These are phyloP conservation scores for Camellia granthamiana DNA, from an alignment of 148 eudicot species.

Conservation along the genomic window DNA sequence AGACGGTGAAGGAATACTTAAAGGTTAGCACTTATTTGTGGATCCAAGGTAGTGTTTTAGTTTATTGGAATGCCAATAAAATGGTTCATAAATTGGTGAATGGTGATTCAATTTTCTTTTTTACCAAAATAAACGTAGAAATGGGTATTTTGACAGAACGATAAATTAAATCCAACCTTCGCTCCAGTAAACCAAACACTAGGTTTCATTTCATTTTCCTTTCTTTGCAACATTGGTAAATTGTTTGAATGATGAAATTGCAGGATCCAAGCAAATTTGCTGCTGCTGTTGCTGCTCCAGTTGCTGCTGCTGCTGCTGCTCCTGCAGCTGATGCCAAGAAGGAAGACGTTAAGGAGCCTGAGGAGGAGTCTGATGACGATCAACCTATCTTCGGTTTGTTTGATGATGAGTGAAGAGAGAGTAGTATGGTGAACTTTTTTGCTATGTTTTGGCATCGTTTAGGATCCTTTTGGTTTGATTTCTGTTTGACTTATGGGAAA, in stretches of 20 bases:
- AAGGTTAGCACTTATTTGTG: conserved; percentile 20
- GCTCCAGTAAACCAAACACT: too few relatives aligned
- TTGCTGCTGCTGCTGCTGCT: conserved; percentile 17
- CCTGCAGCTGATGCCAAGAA: conserved; percentile 24
- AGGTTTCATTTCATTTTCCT: background rate
- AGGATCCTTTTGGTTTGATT: background rate
- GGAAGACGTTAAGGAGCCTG: conserved; percentile 45
- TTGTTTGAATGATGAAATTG: background rate
- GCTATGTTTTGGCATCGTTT: background rate
- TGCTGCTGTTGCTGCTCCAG: conserved; percentile 31
- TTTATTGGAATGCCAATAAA: too few relatives aligned
- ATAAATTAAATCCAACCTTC: too few relatives aligned
- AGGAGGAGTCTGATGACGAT: conserved; percentile 42
- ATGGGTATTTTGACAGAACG: too few relatives aligned
- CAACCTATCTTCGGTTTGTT: conserved; percentile 29
- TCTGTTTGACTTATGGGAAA: background rate
- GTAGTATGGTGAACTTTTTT: background rate
- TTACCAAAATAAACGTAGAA: too few relatives aligned
- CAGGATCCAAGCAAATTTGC: conserved; percentile 58
- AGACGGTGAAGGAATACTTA: conserved; percentile 50
- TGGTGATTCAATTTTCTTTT: too few relatives aligned
- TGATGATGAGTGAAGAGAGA: conserved; percentile 20
- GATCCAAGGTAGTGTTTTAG: background rate
- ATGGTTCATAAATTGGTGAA: too few relatives aligned
- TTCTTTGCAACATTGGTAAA: background rate